Evolutionary conservation across 1,284 basidiomycete genomes (phyloP).

Genomic region (Hemileia vastatrix): DNA sequence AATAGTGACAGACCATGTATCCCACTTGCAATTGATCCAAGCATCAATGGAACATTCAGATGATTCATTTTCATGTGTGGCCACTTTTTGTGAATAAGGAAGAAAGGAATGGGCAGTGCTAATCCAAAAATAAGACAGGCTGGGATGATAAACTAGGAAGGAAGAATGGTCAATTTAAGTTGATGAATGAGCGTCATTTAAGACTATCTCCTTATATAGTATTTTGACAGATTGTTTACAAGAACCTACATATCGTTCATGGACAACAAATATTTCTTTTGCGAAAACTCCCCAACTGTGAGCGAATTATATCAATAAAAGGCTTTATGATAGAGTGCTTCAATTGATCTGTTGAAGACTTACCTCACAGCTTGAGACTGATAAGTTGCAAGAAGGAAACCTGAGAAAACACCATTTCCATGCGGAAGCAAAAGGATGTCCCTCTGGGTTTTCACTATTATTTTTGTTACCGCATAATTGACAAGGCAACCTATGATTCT

Average conservation of each 20-base stretch:
- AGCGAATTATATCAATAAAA: background rate
- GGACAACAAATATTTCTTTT: background rate
- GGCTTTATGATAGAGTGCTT: background rate
- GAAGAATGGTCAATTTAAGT: too few species aligned
- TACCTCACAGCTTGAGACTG: constrained; percentile 14
- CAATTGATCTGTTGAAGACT: background rate
- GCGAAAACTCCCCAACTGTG: constrained; percentile 12
- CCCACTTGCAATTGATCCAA: constrained; percentile 1
- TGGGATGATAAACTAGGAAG: background rate
- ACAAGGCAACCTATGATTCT: constrained; percentile 17
- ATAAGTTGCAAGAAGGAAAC: constrained; percentile 7
- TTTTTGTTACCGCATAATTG: constrained; percentile 21
- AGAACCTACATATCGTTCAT: constrained; percentile 4
- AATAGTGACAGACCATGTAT: background rate
- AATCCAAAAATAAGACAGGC: constrained; percentile 1
- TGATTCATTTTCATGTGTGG: background rate
- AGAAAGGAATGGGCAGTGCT: constrained; percentile 1
- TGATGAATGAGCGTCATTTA: too few species aligned
- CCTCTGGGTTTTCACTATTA: constrained; percentile 13
- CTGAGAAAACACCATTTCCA: constrained; percentile 23
- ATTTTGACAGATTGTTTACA: too few species aligned
- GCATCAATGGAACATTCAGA: constrained; percentile 10
- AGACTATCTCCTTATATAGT: too few species aligned
- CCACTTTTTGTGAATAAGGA: constrained; percentile 7
- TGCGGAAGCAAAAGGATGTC: constrained; percentile 6